phyloP scores from a whole-genome alignment of 1,284 basidiomycete species.

The Microbotryum scabiosae region DNA sequence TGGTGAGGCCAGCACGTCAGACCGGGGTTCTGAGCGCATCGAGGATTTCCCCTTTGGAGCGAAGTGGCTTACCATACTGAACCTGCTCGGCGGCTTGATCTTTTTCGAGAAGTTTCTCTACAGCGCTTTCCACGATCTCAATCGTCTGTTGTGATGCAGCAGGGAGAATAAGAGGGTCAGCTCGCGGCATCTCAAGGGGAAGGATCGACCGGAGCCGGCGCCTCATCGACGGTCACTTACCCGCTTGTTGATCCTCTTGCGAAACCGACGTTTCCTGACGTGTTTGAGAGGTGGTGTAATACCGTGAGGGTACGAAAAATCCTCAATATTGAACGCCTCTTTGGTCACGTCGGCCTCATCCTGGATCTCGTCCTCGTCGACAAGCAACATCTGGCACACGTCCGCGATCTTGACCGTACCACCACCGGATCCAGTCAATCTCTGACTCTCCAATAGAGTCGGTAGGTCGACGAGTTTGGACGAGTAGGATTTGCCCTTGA shows the following conservation, averaged over 20 bases:
- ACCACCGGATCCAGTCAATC: constrained; percentile 42
- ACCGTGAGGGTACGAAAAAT: constrained; percentile 96
- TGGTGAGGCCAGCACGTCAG: too few relatives aligned
- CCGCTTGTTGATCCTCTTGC: constrained; percentile 76
- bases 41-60: too few relatives aligned
- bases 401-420: constrained; percentile 98
- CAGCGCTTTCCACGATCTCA: constrained; percentile 93
- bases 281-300: constrained; percentile 88
- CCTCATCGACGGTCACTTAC: constrained; percentile 44
- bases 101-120: constrained; percentile 79
- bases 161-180: neutral
- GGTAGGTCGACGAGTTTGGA: constrained; percentile 95
- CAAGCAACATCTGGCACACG: constrained; percentile 70
- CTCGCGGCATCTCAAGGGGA: neutral
- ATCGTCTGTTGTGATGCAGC: constrained; percentile 55
- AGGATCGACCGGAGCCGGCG: too few relatives aligned
- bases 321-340: constrained; percentile 72
- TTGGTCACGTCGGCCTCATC: constrained; percentile 52
- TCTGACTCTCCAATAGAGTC: constrained; percentile 89
- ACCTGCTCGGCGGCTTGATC: constrained; percentile 74
- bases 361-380: constrained; percentile 67
- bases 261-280: constrained; percentile 84
- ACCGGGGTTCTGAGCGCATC: too few relatives aligned
- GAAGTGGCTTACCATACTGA: constrained; percentile 52
- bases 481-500: constrained; percentile 69